Percentiles rank a stretch among this genome's conserved stretches.
These are phyloP conservation scores for Ustilago vetiveriae DNA, from an alignment of 1,284 basidiomycete genomes.

Conservation along the genomic window DNA sequence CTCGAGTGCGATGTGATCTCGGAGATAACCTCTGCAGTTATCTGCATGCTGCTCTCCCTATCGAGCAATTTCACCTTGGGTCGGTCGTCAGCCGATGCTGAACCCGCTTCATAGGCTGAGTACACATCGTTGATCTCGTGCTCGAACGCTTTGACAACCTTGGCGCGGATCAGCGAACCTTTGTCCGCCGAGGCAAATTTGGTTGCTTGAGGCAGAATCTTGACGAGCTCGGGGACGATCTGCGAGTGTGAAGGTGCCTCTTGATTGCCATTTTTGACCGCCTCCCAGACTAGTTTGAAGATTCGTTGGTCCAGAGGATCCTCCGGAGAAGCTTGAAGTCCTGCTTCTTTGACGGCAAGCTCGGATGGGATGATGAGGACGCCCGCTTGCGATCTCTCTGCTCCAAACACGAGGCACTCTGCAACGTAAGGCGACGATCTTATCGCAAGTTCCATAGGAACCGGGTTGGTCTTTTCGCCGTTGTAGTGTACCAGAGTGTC, in stretches of 20 bases:
- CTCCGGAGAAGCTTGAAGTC: background rate
- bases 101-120: slow-evolving; percentile 20
- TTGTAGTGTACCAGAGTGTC: slow-evolving; percentile 71
- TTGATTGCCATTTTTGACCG: slow-evolving; percentile 13
- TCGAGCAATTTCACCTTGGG: background rate
- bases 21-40: slow-evolving; percentile 8
- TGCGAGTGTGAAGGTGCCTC: slow-evolving; percentile 29
- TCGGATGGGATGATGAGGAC: slow-evolving; percentile 73
- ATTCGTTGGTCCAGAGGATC: slow-evolving; percentile 3
- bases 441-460: slow-evolving; percentile 36
- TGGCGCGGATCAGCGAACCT: slow-evolving; percentile 20
- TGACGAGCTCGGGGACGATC: slow-evolving; percentile 29
- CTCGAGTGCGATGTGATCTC: slow-evolving; percentile 35
- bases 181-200: slow-evolving; percentile 22
- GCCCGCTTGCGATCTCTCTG: slow-evolving; percentile 72
- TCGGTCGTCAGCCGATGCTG: background rate
- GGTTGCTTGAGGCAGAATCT: slow-evolving; percentile 7
- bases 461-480: slow-evolving; percentile 49
- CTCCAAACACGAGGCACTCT: slow-evolving; percentile 74
- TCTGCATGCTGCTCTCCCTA: background rate
- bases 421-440: slow-evolving; percentile 62
- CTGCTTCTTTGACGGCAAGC: slow-evolving; percentile 64
- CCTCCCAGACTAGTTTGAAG: slow-evolving; percentile 3
- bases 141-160: slow-evolving; percentile 5
- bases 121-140: slow-evolving; percentile 21